Evolutionary conservation across 805 yeast genomes (phyloP), one percentile per base, ranked within the genome.

Genomic region (Saccharomycopsis sp.): DNA sequence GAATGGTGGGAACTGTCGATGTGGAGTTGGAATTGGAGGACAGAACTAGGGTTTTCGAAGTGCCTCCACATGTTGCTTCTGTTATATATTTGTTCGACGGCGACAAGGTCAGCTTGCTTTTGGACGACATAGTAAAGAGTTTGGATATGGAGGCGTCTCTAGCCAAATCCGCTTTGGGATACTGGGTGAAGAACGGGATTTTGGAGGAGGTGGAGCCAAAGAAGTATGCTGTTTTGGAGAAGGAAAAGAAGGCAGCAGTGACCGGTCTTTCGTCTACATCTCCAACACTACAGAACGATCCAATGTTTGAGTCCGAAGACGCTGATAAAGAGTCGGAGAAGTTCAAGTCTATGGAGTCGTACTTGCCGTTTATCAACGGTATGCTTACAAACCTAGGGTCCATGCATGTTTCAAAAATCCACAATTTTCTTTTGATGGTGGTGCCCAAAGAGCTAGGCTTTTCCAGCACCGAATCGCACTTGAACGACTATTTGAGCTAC

Each of bases 11-110:
- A 0, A 65, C 71, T 0, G 91, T 88, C 0, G 78, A 76, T 2
- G 62, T 94, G 1, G 82, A 80, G 2, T 68, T 92, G 8, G 79
- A 74, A 46, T 69, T 87, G n/a, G 73, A 73, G 14, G 83, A 79
- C n/a, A 68, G 78, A 12, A 66, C 64, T 4, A 54, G 69, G 21
- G 61, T 65, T 0, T 75, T 79, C 61, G 73, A 73, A 4, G 96
- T 87, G 0, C 68, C 85, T 1, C 86, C 96, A 0, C 87, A 82
- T 46, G 82, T 83, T 61, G 95, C 94, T 1, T 72, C 85, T 0
- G 79, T 89, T 2, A 78, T 88, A 7, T 67, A 73, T 20, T 68
- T 75, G 9, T 85, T 86, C 63, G 68, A 77, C 48, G 20, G 52
- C 1, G 24, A 47, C 1, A 34, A 70, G 3, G 7, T 5, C 18